Conservation (phyloP, 805 yeast species). For the Gaillardinia entomophila region DNA sequence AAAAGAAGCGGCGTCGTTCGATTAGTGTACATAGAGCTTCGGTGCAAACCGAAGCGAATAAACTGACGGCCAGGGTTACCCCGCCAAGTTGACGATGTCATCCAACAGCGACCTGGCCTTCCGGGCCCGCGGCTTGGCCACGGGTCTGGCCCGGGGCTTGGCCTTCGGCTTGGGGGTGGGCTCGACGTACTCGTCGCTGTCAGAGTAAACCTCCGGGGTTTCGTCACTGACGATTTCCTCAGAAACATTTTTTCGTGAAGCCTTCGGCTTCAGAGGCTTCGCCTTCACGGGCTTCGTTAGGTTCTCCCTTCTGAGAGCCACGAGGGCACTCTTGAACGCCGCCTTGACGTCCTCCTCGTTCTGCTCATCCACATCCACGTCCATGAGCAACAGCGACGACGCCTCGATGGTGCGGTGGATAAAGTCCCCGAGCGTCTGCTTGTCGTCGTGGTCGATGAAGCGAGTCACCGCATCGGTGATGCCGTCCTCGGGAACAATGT, state of each 20-base stretch:
- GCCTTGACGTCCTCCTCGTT: slow-evolving; percentile 1
- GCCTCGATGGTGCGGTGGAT: slow-evolving; percentile 50
- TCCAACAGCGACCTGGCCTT: slow-evolving; percentile 5
- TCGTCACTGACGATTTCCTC: too few relatives aligned
- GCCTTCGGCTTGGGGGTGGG: not conserved
- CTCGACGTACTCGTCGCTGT: slow-evolving; percentile 1
- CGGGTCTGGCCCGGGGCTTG: slow-evolving; percentile 1
- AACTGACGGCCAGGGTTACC: too few relatives aligned
- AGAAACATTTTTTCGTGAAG: too few relatives aligned
- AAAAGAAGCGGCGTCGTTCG: slow-evolving; percentile 68
- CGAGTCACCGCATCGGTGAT: slow-evolving; percentile 65
- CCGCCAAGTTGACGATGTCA: slow-evolving; percentile 8
- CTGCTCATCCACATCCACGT: slow-evolving; percentile 30
- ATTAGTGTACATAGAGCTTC: slow-evolving; percentile 20
- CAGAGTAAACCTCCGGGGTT: too few relatives aligned
- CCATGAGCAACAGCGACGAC: slow-evolving; percentile 44
- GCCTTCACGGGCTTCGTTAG: slow-evolving; percentile 1
- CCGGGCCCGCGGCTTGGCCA: not conserved
- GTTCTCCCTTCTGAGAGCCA: not conserved
- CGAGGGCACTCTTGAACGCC: slow-evolving; percentile 1
- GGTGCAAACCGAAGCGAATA: too few relatives aligned
- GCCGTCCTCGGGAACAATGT: slow-evolving; percentile 72
- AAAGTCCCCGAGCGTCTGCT: slow-evolving; percentile 58
- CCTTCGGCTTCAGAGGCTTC: not conserved
- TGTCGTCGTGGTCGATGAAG: slow-evolving; percentile 81